Evolutionary conservation across 1,139 yeast genomes (phyloP).

Genomic region (Blastobotrys elegans): DNA sequence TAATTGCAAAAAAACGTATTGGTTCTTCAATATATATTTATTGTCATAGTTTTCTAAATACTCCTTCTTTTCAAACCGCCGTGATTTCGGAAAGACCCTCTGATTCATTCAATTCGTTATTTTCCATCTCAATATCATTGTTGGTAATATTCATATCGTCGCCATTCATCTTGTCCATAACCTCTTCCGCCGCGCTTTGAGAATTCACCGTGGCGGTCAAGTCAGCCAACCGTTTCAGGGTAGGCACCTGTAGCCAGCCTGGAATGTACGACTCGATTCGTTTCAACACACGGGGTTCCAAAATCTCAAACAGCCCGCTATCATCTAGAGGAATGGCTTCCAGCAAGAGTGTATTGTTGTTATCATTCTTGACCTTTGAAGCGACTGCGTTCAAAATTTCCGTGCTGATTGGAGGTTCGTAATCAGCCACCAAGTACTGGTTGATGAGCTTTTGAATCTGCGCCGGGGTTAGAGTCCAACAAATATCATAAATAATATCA

Average conservation of each 20-base stretch:
- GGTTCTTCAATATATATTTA: too few species aligned
- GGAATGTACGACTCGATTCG: conserved; percentile 96
- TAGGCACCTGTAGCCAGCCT: conserved; percentile 87
- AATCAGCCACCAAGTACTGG: conserved; percentile 89
- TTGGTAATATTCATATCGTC: background rate
- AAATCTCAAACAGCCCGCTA: conserved; percentile 81
- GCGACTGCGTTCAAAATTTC: conserved; percentile 82
- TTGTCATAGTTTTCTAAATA: too few species aligned
- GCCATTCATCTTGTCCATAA: conserved; percentile 7
- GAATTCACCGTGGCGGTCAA: conserved; percentile 56
- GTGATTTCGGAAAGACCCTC: too few species aligned
- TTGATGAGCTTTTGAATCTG: conserved; percentile 90
- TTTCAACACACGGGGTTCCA: conserved; percentile 78
- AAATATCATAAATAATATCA: conserved; percentile 88
- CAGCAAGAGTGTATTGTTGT: conserved; percentile 39
- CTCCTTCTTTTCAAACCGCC: too few species aligned
- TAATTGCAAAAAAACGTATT: too few species aligned
- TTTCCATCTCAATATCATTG: background rate
- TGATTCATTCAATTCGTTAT: background rate
- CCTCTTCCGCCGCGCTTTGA: conserved; percentile 19
- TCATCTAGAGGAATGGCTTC: conserved; percentile 56
- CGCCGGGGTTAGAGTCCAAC: conserved; percentile 88
- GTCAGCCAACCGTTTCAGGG: conserved; percentile 81
- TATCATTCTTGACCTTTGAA: conserved; percentile 63
- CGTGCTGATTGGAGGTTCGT: conserved; percentile 88